A percentile compares a stretch with the other conserved stretches of the same genome.
These are phyloP conservation scores for Bocquillonia castaneifolia DNA, from an alignment of 441 rosid species.

Conservation along the genomic window DNA sequence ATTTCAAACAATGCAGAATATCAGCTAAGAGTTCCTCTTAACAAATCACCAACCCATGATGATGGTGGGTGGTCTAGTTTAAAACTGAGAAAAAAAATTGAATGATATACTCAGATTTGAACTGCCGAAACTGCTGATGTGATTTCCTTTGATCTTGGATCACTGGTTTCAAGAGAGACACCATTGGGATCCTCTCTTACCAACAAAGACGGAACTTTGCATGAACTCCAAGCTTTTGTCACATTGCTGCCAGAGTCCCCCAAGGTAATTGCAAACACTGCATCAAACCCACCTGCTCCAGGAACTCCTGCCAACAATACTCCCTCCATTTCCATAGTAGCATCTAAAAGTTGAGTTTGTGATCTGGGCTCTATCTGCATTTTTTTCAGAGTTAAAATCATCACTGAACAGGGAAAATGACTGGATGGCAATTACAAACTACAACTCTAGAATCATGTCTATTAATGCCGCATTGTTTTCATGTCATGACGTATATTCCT, in stretches of 20 bases:
- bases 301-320: slow-evolving; percentile 91
- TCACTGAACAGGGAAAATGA: not conserved
- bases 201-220: slow-evolving; percentile 67
- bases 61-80: too few relatives aligned
- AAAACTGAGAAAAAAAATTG: not conserved
- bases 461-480: too few relatives aligned
- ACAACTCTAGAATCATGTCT: not conserved
- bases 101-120: slow-evolving; percentile 31
- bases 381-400: not conserved
- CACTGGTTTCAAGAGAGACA: slow-evolving; percentile 65
- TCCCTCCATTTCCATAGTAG: slow-evolving; percentile 82
- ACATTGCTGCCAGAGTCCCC: slow-evolving; percentile 61
- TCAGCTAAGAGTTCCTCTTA: too few relatives aligned
- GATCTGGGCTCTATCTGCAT: slow-evolving; percentile 90
- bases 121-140: slow-evolving; percentile 55
- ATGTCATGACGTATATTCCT: too few relatives aligned
- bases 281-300: slow-evolving; percentile 98
- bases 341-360: slow-evolving; percentile 68
- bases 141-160: slow-evolving; percentile 59
- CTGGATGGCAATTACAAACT: slow-evolving; percentile 3
- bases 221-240: slow-evolving; percentile 64
- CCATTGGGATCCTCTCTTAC: slow-evolving; percentile 91
- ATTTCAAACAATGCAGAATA: too few relatives aligned
- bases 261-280: slow-evolving; percentile 67
- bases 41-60: too few relatives aligned